A percentile compares a stretch with the other conserved stretches of the same genome.
Evolutionary conservation across 1,284 basidiomycete species (phyloP).

Genomic region (Porogramme epimiltina): DNA sequence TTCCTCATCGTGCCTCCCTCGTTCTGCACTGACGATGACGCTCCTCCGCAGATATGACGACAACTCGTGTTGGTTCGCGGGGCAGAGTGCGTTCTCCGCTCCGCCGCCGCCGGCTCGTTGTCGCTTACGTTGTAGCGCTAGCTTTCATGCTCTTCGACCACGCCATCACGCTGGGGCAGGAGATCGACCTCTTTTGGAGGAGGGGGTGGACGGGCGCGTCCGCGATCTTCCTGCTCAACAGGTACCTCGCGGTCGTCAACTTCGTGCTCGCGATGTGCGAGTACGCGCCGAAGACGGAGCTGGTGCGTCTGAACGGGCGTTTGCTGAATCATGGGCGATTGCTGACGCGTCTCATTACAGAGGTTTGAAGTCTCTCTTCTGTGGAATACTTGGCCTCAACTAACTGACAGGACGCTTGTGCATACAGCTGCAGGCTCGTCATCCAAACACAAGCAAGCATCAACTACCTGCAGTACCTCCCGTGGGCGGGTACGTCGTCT

Average conservation of each 20-base stretch:
- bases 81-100: no score
- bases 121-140: not conserved
- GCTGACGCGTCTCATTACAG: no score
- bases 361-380: no score
- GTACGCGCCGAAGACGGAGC: not conserved
- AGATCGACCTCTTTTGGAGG: constrained; percentile 4
- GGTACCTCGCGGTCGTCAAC: not conserved
- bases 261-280: not conserved
- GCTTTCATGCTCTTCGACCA: not conserved
- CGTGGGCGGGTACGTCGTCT: not conserved
- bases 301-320: not conserved
- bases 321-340: no score
- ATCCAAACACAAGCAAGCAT: not conserved
- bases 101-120: no score
- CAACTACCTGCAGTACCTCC: not conserved
- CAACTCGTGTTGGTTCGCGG: no score
- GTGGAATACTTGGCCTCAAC: not conserved
- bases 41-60: no score
- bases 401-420: no score
- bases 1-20: no score
- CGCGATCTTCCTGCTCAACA: not conserved
- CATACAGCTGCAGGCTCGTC: not conserved
- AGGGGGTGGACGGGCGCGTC: constrained; percentile 3
- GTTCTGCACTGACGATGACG: no score
- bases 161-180: not conserved